Conservation (phyloP, 768 basidiomycete species). For the Tremella mesenterica region DNA sequence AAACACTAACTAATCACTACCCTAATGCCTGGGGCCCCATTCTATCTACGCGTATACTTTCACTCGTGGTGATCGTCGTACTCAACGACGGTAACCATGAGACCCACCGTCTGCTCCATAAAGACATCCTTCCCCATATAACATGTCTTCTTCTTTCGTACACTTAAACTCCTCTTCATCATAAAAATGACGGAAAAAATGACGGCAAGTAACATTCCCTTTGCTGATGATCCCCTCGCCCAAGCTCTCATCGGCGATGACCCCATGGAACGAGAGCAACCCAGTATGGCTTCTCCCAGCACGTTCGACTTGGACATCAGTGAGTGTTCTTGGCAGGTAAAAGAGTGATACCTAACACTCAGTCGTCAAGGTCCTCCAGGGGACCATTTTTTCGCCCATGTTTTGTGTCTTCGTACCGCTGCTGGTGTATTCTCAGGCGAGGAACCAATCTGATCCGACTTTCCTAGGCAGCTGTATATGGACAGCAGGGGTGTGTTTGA, state of each 20-base stretch:
- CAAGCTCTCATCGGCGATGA: neutral
- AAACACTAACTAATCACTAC: too few relatives aligned
- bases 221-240: neutral
- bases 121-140: neutral
- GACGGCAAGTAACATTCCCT: neutral
- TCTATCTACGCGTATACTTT: too few relatives aligned
- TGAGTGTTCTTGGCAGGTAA: neutral
- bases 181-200: neutral
- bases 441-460: constrained; percentile 50
- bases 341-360: constrained; percentile 34
- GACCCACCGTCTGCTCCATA: too few relatives aligned
- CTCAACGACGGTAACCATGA: too few relatives aligned
- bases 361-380: constrained; percentile 64
- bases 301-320: neutral
- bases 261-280: neutral
- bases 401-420: constrained; percentile 72
- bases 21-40: too few relatives aligned
- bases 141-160: neutral
- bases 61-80: too few relatives aligned
- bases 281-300: neutral
- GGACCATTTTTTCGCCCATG: constrained; percentile 79
- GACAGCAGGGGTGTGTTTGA: constrained; percentile 54
- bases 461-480: constrained; percentile 53
- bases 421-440: constrained; percentile 65
- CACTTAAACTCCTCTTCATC: too few relatives aligned